These are phyloP conservation scores for Apiotrichum sp. DNA, from an alignment of 1,284 basidiomycete genomes.

Conservation along the genomic window DNA sequence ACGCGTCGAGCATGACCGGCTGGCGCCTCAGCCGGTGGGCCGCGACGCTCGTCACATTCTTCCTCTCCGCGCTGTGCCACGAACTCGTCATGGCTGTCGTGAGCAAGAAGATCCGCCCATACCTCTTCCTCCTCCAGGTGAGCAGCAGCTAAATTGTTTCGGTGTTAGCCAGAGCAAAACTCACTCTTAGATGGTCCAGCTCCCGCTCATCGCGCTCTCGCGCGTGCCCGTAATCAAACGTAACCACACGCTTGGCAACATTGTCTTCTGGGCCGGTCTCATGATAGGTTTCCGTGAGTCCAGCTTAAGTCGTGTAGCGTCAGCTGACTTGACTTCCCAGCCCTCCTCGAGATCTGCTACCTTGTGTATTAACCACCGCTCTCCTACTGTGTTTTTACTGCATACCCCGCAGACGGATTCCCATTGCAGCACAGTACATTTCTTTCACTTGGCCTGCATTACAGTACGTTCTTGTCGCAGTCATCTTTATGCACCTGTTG, in stretches of 20 bases:
- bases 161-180: too few species aligned
- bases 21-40: constrained; percentile 66
- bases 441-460: too few species aligned
- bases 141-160: too few species aligned
- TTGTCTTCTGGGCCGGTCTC: constrained; percentile 86
- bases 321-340: constrained; percentile 2
- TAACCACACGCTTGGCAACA: constrained; percentile 64
- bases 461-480: too few species aligned
- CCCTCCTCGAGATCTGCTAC: constrained; percentile 15
- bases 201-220: constrained; percentile 81
- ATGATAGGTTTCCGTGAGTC: constrained; percentile 66
- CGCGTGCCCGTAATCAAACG: constrained; percentile 67
- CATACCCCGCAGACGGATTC: too few species aligned
- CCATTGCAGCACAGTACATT: too few species aligned
- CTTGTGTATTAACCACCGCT: constrained; percentile 7
- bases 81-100: constrained; percentile 96
- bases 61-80: constrained; percentile 79
- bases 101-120: constrained; percentile 70
- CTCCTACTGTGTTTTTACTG: neutral
- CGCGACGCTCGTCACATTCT: constrained; percentile 88
- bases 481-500: too few species aligned
- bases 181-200: constrained; percentile 66
- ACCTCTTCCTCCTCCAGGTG: constrained; percentile 43
- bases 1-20: constrained; percentile 73
- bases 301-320: neutral